A percentile compares a stretch with the other conserved stretches of the same genome.
These are phyloP conservation scores for Toxoplasma gondii DNA, from an alignment of 169 alveolate species.

Conservation along the genomic window DNA sequence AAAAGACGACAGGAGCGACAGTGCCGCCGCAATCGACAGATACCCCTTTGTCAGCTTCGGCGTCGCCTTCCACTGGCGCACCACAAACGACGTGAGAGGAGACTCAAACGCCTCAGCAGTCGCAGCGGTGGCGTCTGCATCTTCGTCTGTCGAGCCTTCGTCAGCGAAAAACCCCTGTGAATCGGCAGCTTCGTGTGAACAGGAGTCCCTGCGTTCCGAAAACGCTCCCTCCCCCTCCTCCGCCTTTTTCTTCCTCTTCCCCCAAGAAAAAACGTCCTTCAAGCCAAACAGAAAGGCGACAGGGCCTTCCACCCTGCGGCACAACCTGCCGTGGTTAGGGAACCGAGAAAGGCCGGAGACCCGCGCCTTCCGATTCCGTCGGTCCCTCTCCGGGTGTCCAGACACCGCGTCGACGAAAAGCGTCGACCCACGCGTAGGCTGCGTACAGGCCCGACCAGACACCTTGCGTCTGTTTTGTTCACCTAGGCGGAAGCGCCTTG, in stretches of 20 bases:
- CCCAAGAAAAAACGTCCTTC: neutral
- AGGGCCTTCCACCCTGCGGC: neutral
- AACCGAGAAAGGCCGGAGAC: no score
- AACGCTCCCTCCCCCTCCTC: neutral
- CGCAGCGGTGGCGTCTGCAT: neutral
- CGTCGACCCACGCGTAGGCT: no score
- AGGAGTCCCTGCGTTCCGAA: neutral
- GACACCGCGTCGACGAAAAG: no score
- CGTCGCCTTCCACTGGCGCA: constrained; percentile 12
- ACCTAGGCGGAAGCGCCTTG: no score
- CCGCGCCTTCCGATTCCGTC: no score
- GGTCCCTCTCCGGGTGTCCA: no score
- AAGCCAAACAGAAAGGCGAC: neutral
- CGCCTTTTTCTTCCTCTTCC: neutral
- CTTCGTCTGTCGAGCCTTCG: neutral
- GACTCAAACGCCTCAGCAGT: constrained; percentile 9
- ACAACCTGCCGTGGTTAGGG: no score
- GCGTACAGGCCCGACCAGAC: no score
- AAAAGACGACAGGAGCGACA: neutral
- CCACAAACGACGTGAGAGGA: neutral
- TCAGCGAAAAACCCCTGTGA: neutral
- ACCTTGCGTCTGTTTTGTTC: no score
- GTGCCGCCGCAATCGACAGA: neutral
- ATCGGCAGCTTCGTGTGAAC: neutral
- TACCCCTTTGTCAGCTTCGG: neutral